Conservation (phyloP, 805 yeast genomes). For the Kazachstania kunashirensis region DNA sequence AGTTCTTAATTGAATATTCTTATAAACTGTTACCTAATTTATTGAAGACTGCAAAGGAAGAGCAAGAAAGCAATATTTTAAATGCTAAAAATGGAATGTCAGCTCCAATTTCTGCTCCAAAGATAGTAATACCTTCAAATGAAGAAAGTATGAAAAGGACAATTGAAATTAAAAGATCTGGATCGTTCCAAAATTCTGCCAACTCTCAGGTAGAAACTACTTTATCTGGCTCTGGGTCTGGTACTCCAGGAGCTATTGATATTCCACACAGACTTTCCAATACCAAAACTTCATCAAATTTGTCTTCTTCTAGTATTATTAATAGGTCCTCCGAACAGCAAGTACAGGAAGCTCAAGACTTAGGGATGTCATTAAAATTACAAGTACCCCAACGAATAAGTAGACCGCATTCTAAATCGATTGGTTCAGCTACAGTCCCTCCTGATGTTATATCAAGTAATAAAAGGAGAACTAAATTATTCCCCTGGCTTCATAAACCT, state of each 20-base stretch:
- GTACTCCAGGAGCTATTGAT: constrained; percentile 5
- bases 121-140: not conserved
- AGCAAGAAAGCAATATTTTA: constrained; percentile 8
- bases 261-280: constrained; percentile 3
- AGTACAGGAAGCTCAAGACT: not conserved
- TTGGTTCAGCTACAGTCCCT: constrained; percentile 25
- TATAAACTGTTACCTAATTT: constrained; percentile 60
- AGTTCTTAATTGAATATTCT: constrained; percentile 80
- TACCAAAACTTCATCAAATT: not conserved
- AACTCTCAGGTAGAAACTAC: not conserved
- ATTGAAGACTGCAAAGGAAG: constrained; percentile 27
- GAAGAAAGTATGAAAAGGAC: not conserved
- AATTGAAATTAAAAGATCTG: not conserved
- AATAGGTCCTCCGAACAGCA: constrained; percentile 1
- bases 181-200: not conserved
- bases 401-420: constrained; percentile 28
- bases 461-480: constrained; percentile 19
- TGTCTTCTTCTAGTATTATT: constrained; percentile 2
- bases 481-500: constrained; percentile 26
- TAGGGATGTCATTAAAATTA: constrained; percentile 1
- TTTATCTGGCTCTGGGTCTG: not conserved
- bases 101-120: not conserved
- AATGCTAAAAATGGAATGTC: not conserved
- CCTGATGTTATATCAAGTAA: constrained; percentile 26
- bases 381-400: constrained; percentile 4